Conservation (phyloP, 2,329 filamentous ascomycete genomes). For the Acephala macrosclerotiorum region DNA sequence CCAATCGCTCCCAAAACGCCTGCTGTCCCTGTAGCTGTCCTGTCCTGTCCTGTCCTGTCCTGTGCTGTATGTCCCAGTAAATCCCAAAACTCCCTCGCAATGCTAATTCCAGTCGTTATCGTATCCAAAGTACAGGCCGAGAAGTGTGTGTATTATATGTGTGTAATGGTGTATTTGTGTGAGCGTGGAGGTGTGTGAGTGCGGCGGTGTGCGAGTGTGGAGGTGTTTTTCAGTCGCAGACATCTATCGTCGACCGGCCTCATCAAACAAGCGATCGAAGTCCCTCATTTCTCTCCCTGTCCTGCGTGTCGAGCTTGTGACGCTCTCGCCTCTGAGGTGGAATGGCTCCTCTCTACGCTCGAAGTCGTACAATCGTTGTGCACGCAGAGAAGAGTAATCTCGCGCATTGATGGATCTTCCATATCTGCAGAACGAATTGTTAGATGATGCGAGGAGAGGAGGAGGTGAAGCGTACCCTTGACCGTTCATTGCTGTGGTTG, state of each 20-base stretch:
- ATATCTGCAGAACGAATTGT: neutral
- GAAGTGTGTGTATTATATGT: too few relatives aligned
- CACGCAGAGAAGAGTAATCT: neutral
- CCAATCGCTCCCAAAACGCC: too few relatives aligned
- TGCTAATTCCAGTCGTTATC: too few relatives aligned
- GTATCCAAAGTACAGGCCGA: too few relatives aligned
- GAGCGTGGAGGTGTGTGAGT: too few relatives aligned
- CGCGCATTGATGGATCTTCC: neutral
- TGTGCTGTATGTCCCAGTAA: too few relatives aligned
- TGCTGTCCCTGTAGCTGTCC: too few relatives aligned
- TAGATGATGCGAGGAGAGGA: neutral
- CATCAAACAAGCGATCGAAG: neutral
- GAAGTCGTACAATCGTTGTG: neutral
- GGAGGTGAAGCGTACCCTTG: neutral
- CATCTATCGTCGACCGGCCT: neutral
- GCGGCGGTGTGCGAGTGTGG: too few relatives aligned
- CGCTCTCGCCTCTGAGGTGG: neutral
- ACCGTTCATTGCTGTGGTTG: neutral
- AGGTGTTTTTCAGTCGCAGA: too few relatives aligned
- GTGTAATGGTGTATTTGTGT: too few relatives aligned
- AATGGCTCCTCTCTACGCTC: neutral
- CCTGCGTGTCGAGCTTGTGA: neutral
- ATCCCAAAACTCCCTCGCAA: too few relatives aligned
- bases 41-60: too few relatives aligned
- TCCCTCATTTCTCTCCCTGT: neutral